Base-by-base conservation (phyloP, 2,329 filamentous ascomycete species). In the Plenodomus lindquistii region DNA sequence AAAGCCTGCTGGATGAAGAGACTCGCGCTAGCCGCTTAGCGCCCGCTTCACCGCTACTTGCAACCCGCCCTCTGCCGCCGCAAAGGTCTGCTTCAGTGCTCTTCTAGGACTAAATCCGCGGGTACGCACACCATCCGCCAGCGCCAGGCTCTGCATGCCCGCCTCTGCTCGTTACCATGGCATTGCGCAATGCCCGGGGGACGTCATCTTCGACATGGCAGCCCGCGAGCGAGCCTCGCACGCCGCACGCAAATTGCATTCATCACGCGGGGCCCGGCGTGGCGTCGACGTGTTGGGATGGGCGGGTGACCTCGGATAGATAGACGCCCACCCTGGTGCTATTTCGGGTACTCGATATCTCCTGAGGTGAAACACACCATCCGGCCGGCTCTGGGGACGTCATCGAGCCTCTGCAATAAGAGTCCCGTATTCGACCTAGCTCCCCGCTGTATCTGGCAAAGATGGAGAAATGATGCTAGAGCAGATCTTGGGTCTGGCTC, bases 11-110 rank as follows among this genome's bases (percentile, higher is more conserved):
- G 46, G 42, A 46, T 52, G 46, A 48, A 49, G 17, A 18, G 42
- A 41, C 29, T 44, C 42, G 49, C 49, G 41, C 41, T 46, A 41
- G 46, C 49, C 27, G 11, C 9, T 4, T 52, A 52, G 49, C 40
- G 44, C 46, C 49, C 46, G 49, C 49, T 49, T 40, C 49, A 52
- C 54, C 54, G 54, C 54, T 42, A 52, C 50, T 57, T 44, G 42
- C 41, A 34, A 34, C 20, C 18, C 37, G 27, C 47, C 36, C 35
- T 17, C 21, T 8, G 21, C 27, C 38, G 48, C 18, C 40, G 46
- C 22, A 49, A 48, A 52, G 45, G 46, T 49, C 46, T 49, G 46
- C 36, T 37, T 16, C 34, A 38, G 52, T 10, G 27, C 27, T 31
- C 6, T 43, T 9, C 34, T 37, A 11, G 37, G 34, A 18, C 15